Evolutionary conservation across 441 rosid species (phyloP), one percentile per base, ranked within the genome.

Genomic region (Geranium incanum): DNA sequence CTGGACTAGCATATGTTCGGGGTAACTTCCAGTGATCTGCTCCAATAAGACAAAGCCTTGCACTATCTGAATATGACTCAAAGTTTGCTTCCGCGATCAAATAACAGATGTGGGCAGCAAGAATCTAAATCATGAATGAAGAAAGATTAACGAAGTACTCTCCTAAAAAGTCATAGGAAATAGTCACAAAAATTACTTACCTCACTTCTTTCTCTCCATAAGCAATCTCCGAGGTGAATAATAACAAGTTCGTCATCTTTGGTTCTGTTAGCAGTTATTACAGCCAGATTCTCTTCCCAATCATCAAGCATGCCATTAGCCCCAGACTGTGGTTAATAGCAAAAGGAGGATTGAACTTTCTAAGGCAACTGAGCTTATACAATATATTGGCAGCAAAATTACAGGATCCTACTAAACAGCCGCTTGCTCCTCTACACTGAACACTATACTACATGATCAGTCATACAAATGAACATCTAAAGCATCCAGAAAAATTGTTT

Each of bases 271-370:
- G 97, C 99, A 79, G 98, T 84, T 78, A 95, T 93, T 39, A 91
- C 86, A 72, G 96, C 98, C 84, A 95, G 86, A 82, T 95, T 95
- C 78, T 95, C 96, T 78, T 93, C 99, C 99, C 99, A 95, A 48
- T 83, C 92, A 69, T 93, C 91, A 71, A 95, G 98, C 97, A 95
- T 93, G 82, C 88, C 79, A 80, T 84, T 88, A 72, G 86, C 63
- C 75, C 89, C 89, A 74, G 79, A 33, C 97, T 95, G 87, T 16
- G 78, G 64, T 68, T 71, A 43, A 72, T 75, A 72, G 57, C 36
- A 66, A 67, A 70, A 68, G 21, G 67, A 68, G 52, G 48, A 41
- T 68, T 37, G 45, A 59, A 55, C 36, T 67, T 55, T 28, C 28
- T 15, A 6, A 15, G 4, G 36, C 59, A 11, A 50, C 12, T 4